Evolutionary conservation across 2,329 filamentous ascomycete species (phyloP).

Genomic region (Neofusicoccum parvum): DNA sequence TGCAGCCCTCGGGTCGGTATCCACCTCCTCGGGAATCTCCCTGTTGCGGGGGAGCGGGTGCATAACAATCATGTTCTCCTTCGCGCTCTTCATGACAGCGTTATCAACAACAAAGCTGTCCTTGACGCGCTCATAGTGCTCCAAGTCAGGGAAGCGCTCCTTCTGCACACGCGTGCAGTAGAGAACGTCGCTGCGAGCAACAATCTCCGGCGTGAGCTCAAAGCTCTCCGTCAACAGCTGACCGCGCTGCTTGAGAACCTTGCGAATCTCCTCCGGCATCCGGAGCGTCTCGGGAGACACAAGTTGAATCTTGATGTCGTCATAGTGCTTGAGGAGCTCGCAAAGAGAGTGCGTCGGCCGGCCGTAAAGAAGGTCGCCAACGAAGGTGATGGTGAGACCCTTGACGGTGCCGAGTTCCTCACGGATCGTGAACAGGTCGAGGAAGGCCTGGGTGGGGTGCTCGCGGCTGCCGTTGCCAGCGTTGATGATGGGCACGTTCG

Average conservation of each 20-base stretch:
- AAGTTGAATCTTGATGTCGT: slow-evolving; percentile 85
- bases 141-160: slow-evolving; percentile 83
- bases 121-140: slow-evolving; percentile 85
- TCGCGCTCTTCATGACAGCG: slow-evolving; percentile 83
- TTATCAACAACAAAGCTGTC: slow-evolving; percentile 89
- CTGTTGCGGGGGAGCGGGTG: slow-evolving; percentile 92
- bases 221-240: slow-evolving; percentile 77
- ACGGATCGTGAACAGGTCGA: slow-evolving; percentile 97
- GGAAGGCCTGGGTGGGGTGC: slow-evolving; percentile 95
- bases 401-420: slow-evolving; percentile 96
- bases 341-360: slow-evolving; percentile 94
- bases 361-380: slow-evolving; percentile 89
- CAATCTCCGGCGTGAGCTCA: slow-evolving; percentile 80
- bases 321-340: slow-evolving; percentile 90
- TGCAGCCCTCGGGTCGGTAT: slow-evolving; percentile 93
- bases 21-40: slow-evolving; percentile 93
- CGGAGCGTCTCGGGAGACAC: slow-evolving; percentile 79
- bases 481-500: slow-evolving; percentile 91
- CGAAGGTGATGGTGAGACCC: slow-evolving; percentile 92
- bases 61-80: slow-evolving; percentile 91
- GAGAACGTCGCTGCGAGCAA: slow-evolving; percentile 84
- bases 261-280: slow-evolving; percentile 74
- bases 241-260: slow-evolving; percentile 70
- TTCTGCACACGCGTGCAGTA: slow-evolving; percentile 98
- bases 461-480: slow-evolving; percentile 94